These are phyloP conservation scores for Ogataea glucozyma DNA, from an alignment of 805 yeast genomes.

Conservation along the genomic window DNA sequence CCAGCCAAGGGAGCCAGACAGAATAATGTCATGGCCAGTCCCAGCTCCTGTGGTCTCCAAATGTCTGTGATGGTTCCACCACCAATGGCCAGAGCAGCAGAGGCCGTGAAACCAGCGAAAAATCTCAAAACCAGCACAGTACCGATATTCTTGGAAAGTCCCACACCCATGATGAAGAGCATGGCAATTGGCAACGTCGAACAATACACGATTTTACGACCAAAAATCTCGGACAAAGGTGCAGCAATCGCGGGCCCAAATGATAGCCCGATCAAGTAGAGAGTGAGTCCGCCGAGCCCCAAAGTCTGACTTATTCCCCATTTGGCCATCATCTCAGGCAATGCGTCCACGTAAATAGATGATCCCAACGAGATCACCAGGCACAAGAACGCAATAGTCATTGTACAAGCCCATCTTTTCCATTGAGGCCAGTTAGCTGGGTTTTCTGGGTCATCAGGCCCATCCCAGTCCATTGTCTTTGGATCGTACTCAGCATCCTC, in stretches of 20 bases:
- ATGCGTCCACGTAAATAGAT: conserved; percentile 67
- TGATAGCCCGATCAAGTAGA: conserved; percentile 71
- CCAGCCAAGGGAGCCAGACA: conserved; percentile 81
- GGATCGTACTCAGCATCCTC: conserved; percentile 38
- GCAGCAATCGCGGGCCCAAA: conserved; percentile 71
- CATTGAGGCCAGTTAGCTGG: conserved; percentile 68
- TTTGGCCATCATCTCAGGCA: conserved; percentile 49
- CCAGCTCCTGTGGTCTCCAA: conserved; percentile 65
- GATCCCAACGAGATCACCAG: conserved; percentile 75
- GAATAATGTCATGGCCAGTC: conserved; percentile 76
- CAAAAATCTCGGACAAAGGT: conserved; percentile 69
- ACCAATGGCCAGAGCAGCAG: conserved; percentile 82
- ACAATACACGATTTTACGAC: conserved; percentile 63
- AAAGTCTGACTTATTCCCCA: conserved; percentile 61
- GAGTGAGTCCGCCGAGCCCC: conserved; percentile 66
- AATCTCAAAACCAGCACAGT: conserved; percentile 68
- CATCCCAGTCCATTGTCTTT: conserved; percentile 56
- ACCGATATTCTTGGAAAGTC: conserved; percentile 59
- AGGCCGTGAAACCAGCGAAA: conserved; percentile 72
- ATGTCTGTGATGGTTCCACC: conserved; percentile 83
- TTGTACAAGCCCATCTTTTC: conserved; percentile 66
- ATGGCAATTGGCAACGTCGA: conserved; percentile 63
- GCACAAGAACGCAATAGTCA: conserved; percentile 64
- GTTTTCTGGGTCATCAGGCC: conserved; percentile 58
- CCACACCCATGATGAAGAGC: conserved; percentile 75